Evolutionary conservation across 2,329 filamentous ascomycete species (phyloP).

Genomic region (Beauveria caledonica): DNA sequence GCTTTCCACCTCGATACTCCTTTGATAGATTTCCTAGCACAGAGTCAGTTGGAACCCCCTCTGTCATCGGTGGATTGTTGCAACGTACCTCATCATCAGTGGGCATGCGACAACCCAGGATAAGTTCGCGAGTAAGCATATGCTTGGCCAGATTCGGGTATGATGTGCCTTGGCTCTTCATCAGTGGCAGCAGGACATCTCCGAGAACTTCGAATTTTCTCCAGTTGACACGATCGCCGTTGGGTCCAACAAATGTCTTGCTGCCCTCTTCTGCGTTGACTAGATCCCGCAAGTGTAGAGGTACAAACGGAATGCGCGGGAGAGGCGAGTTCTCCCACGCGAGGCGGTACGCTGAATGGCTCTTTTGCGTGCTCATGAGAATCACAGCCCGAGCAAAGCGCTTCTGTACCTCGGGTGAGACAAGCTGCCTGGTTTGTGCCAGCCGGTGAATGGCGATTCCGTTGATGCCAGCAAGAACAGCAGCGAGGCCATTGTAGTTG

Average conservation of each 20-base stretch:
- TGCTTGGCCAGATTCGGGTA: conserved; percentile 66
- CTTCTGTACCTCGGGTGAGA: conserved; percentile 64
- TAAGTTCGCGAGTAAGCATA: conserved; percentile 62
- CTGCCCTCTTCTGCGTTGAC: conserved; percentile 91
- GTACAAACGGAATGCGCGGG: conserved; percentile 88
- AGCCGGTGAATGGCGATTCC: conserved; percentile 80
- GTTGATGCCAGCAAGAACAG: conserved; percentile 86
- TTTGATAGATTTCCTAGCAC: conserved; percentile 54
- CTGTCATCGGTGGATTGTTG: too few relatives aligned
- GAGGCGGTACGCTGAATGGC: conserved; percentile 88
- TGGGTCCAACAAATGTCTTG: conserved; percentile 71
- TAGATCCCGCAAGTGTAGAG: conserved; percentile 79
- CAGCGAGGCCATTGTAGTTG: conserved; percentile 96
- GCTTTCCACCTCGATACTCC: conserved; percentile 52
- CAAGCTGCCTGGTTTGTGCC: conserved; percentile 66
- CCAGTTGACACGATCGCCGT: conserved; percentile 82
- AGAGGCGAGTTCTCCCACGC: conserved; percentile 93
- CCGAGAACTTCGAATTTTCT: conserved; percentile 96
- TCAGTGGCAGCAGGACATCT: conserved; percentile 81
- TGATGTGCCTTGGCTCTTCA: conserved; percentile 80
- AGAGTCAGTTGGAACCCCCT: background rate
- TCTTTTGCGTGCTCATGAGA: conserved; percentile 87
- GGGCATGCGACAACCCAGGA: conserved; percentile 73
- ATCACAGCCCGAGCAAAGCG: conserved; percentile 83
- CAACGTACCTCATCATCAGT: conserved; percentile 77